Conservation (phyloP, 441 rosid genomes). For the Breynia disticha region DNA sequence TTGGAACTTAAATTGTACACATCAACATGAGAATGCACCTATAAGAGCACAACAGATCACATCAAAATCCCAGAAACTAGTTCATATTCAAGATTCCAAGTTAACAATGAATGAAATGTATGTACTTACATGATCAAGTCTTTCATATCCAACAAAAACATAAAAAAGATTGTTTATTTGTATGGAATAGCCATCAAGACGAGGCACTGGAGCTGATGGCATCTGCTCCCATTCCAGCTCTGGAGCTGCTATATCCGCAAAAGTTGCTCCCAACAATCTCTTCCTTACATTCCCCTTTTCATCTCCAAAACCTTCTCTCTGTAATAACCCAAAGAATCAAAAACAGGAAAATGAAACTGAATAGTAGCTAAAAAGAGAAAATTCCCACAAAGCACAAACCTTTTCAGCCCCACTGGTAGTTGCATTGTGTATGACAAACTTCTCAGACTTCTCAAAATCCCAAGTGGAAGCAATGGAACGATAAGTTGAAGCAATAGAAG, state of each 20-base stretch:
- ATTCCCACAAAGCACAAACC: background rate
- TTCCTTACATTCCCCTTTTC: constrained; percentile 17
- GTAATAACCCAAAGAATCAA: background rate
- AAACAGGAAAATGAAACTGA: background rate
- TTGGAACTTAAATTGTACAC: constrained; percentile 62
- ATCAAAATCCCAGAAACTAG: background rate
- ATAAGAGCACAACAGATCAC: constrained; percentile 8
- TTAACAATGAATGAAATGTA: background rate
- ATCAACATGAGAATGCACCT: constrained; percentile 95
- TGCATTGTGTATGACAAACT: constrained; percentile 3
- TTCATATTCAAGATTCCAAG: background rate
- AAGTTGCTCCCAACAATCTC: constrained; percentile 74
- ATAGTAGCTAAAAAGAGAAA: background rate
- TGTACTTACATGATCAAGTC: constrained; percentile 48
- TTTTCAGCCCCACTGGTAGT: constrained; percentile 17
- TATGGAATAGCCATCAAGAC: constrained; percentile 79
- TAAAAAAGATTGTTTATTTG: constrained; percentile 66
- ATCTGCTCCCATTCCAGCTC: constrained; percentile 79
- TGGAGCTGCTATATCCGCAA: constrained; percentile 81
- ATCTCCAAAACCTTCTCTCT: constrained; percentile 22
- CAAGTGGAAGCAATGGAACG: constrained; percentile 12
- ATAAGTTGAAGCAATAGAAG: constrained; percentile 27
- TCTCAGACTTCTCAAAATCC: constrained; percentile 8
- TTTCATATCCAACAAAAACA: constrained; percentile 90
- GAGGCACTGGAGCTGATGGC: constrained; percentile 83